Conservation (phyloP, 805 yeast genomes). For the Zygoascus ofunaensis region DNA sequence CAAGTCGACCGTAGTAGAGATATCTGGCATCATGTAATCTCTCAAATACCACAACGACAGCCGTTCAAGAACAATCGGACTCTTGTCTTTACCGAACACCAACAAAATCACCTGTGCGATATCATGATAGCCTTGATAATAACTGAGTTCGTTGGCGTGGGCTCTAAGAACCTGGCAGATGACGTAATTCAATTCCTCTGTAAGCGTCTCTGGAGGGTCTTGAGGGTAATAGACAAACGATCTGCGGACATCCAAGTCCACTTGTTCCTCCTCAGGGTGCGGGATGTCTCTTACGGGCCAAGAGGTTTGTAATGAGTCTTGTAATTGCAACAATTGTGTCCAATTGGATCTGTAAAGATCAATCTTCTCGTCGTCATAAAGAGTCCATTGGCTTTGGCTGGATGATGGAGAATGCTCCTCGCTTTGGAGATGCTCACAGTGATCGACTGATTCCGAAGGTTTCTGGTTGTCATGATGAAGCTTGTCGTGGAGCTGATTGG, state of each 20-base stretch:
- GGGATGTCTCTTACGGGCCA: slow-evolving; percentile 20
- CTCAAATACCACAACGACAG: slow-evolving; percentile 57
- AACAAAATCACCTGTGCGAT: slow-evolving; percentile 58
- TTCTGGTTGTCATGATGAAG: too few species aligned
- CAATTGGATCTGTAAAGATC: slow-evolving; percentile 38
- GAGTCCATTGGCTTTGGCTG: too few species aligned
- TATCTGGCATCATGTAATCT: slow-evolving; percentile 73
- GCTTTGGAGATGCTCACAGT: too few species aligned
- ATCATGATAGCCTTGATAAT: slow-evolving; percentile 94
- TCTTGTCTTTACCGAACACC: slow-evolving; percentile 35
- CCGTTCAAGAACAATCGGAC: slow-evolving; percentile 38
- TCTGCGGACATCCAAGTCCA: slow-evolving; percentile 65
- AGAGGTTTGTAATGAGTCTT: neutral
- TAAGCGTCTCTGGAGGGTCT: slow-evolving; percentile 12
- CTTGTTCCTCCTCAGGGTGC: slow-evolving; percentile 74
- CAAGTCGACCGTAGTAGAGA: slow-evolving; percentile 59
- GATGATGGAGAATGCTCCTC: too few species aligned
- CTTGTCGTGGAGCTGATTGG: too few species aligned
- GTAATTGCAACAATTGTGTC: slow-evolving; percentile 40
- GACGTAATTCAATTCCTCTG: slow-evolving; percentile 33
- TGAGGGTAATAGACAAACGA: slow-evolving; percentile 44
- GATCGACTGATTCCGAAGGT: too few species aligned
- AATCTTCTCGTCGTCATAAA: too few species aligned
- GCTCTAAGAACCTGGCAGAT: slow-evolving; percentile 49
- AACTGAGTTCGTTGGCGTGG: slow-evolving; percentile 53